Percentiles rank a stretch among this genome's conserved stretches.
These are phyloP conservation scores for Lepiota brunneoincarnata DNA, from an alignment of 768 basidiomycete genomes.

Conservation along the genomic window DNA sequence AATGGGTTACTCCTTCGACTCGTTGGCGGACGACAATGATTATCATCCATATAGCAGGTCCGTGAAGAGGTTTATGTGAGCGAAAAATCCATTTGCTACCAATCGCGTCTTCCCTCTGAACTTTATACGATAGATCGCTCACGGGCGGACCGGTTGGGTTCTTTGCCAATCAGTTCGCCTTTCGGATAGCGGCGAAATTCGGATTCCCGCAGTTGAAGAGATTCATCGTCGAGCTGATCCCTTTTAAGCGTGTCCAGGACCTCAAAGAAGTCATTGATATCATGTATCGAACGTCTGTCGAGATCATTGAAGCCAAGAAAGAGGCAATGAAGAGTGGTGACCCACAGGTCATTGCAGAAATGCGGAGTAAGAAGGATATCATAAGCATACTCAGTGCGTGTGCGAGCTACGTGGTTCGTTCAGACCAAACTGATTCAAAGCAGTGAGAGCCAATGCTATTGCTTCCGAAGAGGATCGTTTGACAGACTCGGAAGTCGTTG, in stretches of 20 bases:
- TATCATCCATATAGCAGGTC: conserved; percentile 25
- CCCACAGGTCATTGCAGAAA: conserved; percentile 24
- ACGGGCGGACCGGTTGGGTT: conserved; percentile 10
- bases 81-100: not conserved
- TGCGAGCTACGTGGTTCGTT: not conserved
- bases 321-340: conserved; percentile 28
- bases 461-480: conserved; percentile 27
- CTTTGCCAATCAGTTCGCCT: conserved; percentile 13
- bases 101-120: not conserved
- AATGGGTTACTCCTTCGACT: conserved; percentile 30
- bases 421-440: not conserved
- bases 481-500: conserved; percentile 33
- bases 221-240: conserved; percentile 28
- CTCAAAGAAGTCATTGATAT: conserved; percentile 29
- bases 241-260: conserved; percentile 22
- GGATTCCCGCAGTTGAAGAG: conserved; percentile 25
- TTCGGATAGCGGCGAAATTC: conserved; percentile 15
- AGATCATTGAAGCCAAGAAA: conserved; percentile 33
- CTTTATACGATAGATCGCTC: conserved; percentile 4
- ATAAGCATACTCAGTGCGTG: conserved; percentile 38
- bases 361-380: conserved; percentile 38
- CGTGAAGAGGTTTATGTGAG: conserved; percentile 25
- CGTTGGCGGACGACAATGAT: conserved; percentile 22
- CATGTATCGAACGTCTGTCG: conserved; percentile 29
- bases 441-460: conserved; percentile 35